Conservation (phyloP, 1,284 basidiomycete species). For the Porodaedalea pini region DNA sequence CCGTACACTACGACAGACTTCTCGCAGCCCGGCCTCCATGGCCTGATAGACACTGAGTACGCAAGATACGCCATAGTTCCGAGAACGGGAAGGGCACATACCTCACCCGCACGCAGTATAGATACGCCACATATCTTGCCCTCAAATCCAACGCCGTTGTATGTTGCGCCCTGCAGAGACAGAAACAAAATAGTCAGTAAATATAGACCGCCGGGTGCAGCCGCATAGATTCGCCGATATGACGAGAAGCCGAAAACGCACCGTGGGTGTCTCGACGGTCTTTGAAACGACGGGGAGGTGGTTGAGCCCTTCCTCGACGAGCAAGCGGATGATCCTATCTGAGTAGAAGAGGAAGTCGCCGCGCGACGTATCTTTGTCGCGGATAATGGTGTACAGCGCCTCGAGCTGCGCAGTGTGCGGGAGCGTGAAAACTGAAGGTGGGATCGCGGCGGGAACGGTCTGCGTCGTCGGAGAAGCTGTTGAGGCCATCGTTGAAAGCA, state of each 20-base stretch:
- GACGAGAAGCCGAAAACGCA: slow-evolving; percentile 31
- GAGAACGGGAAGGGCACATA: slow-evolving; percentile 31
- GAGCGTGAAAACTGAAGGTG: slow-evolving; percentile 80
- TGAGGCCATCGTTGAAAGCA: slow-evolving; percentile 10
- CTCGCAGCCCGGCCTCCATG: slow-evolving; percentile 91
- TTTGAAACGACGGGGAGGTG: slow-evolving; percentile 90
- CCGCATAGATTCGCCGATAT: neutral
- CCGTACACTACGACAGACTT: slow-evolving; percentile 88
- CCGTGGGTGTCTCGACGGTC: slow-evolving; percentile 77
- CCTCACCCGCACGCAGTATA: slow-evolving; percentile 86
- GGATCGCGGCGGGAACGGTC: slow-evolving; percentile 42
- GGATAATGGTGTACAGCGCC: slow-evolving; percentile 93
- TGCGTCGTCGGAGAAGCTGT: slow-evolving; percentile 31
- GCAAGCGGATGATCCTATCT: slow-evolving; percentile 70
- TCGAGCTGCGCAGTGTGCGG: slow-evolving; percentile 90
- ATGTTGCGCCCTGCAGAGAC: slow-evolving; percentile 67
- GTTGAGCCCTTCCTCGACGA: slow-evolving; percentile 89
- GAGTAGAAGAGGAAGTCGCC: slow-evolving; percentile 98
- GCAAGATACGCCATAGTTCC: neutral
- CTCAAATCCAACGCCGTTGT: slow-evolving; percentile 88
- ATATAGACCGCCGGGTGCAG: neutral
- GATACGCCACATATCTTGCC: slow-evolving; percentile 95
- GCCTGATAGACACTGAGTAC: slow-evolving; percentile 46
- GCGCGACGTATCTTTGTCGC: slow-evolving; percentile 79
- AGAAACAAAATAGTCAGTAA: neutral